These are phyloP conservation scores for Zelonia costaricensis DNA, from an alignment of 208 protist species.

Conservation along the genomic window DNA sequence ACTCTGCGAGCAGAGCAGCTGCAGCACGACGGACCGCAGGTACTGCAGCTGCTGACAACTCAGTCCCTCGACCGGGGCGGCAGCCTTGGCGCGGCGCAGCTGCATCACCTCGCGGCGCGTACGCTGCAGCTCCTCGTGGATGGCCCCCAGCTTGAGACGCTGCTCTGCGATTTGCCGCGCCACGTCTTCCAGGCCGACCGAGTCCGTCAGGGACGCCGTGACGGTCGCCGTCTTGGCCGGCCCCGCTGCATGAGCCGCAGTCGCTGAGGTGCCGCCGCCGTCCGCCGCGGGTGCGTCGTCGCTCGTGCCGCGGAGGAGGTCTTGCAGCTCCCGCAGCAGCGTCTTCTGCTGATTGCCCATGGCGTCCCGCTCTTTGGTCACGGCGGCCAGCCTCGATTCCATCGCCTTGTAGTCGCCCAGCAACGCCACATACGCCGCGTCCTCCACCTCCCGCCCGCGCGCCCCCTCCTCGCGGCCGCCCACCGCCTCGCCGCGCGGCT, in stretches of 20 bases:
- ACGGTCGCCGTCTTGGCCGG: not conserved
- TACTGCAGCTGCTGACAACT: constrained; percentile 70
- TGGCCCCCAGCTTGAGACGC: not conserved
- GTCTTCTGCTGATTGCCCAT: constrained; percentile 34
- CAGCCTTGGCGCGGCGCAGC: constrained; percentile 15
- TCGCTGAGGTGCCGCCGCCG: not conserved
- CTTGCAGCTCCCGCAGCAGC: constrained; percentile 22
- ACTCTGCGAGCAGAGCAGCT: constrained; percentile 57
- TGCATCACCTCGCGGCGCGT: constrained; percentile 16
- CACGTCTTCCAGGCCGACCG: constrained; percentile 2
- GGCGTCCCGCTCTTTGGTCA: constrained; percentile 31
- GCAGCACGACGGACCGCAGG: constrained; percentile 67
- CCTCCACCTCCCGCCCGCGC: not conserved
- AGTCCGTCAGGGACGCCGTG: not conserved
- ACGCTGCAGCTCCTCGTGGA: constrained; percentile 21
- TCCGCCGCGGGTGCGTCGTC: not conserved
- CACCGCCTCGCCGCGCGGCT: no score
- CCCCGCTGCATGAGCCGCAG: not conserved
- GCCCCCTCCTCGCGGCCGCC: not conserved
- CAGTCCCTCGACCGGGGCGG: constrained; percentile 22
- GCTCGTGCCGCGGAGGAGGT: constrained; percentile 3
- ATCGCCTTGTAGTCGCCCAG: constrained; percentile 59
- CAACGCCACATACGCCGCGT: constrained; percentile 55
- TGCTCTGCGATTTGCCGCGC: constrained; percentile 18
- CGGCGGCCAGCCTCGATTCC: constrained; percentile 14